Percentiles rank a stretch among this genome's conserved stretches.
Evolutionary conservation across 2,329 filamentous ascomycete species (phyloP).

Genomic region (Colletotrichum australisinense): DNA sequence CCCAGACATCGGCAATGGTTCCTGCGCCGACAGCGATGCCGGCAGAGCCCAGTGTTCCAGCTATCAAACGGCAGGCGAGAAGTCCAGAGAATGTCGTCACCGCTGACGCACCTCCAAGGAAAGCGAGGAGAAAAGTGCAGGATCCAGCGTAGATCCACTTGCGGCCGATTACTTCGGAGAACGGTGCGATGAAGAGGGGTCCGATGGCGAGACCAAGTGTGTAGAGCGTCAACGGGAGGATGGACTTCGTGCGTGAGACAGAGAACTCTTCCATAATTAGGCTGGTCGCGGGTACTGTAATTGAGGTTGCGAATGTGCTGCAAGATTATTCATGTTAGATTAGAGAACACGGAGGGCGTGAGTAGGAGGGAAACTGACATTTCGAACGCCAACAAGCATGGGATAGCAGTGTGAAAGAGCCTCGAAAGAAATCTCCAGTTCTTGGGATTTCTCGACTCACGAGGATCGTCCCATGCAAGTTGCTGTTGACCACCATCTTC

Average conservation of each 20-base stretch:
- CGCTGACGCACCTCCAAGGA: slow-evolving; percentile 72
- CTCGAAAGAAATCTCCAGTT: slow-evolving; percentile 29
- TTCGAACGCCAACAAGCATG: slow-evolving; percentile 34
- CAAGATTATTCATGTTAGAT: not conserved
- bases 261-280: slow-evolving; percentile 31
- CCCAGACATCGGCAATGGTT: slow-evolving; percentile 81
- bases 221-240: slow-evolving; percentile 68
- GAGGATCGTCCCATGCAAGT: slow-evolving; percentile 25
- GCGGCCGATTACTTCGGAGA: slow-evolving; percentile 75
- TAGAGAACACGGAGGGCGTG: not conserved
- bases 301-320: slow-evolving; percentile 34
- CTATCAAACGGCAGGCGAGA: slow-evolving; percentile 75
- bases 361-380: slow-evolving; percentile 7
- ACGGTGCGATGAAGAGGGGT: slow-evolving; percentile 81
- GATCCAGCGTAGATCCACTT: slow-evolving; percentile 77
- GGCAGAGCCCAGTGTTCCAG: slow-evolving; percentile 76
- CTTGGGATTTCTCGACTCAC: slow-evolving; percentile 32
- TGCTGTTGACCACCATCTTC: not conserved
- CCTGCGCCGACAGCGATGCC: slow-evolving; percentile 82
- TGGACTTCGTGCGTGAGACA: slow-evolving; percentile 29
- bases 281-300: slow-evolving; percentile 28
- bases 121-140: slow-evolving; percentile 74
- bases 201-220: slow-evolving; percentile 81
- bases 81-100: slow-evolving; percentile 75
- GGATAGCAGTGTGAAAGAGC: slow-evolving; percentile 32